Conservation (phyloP, 2,329 filamentous ascomycete genomes). For the Diplodia sapinea region DNA sequence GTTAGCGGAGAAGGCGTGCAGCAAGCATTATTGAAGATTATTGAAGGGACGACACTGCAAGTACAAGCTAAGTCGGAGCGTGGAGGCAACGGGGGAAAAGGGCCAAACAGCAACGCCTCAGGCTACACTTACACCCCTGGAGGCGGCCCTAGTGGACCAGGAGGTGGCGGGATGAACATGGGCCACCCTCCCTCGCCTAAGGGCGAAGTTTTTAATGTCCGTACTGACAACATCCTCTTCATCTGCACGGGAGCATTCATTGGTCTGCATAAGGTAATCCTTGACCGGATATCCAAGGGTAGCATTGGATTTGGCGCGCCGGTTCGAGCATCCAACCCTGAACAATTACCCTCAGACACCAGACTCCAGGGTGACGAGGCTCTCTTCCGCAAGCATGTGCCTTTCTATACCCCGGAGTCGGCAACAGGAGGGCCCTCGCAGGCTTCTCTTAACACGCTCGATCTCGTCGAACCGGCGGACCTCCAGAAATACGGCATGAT, state of each 20-base stretch:
- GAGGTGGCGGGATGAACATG: conserved; percentile 36
- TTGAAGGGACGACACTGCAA: conserved; percentile 93
- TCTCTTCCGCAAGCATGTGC: conserved; percentile 63
- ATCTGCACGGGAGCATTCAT: conserved; percentile 96
- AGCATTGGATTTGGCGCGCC: conserved; percentile 92
- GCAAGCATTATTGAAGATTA: conserved; percentile 91
- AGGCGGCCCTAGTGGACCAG: conserved; percentile 33
- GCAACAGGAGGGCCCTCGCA: conserved; percentile 39
- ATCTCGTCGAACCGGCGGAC: conserved; percentile 76
- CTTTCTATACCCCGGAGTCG: conserved; percentile 56
- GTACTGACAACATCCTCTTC: conserved; percentile 96
- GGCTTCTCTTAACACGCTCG: conserved; percentile 62
- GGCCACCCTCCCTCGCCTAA: conserved; percentile 50
- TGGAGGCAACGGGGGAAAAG: conserved; percentile 50
- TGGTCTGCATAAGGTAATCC: conserved; percentile 83
- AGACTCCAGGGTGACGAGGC: conserved; percentile 64
- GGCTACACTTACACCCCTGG: conserved; percentile 35
- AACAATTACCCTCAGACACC: conserved; percentile 61
- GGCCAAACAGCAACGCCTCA: conserved; percentile 36
- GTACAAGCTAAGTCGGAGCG: conserved; percentile 84
- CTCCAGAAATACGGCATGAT: conserved; percentile 89
- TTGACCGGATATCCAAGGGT: conserved; percentile 83
- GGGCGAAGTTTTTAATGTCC: conserved; percentile 71
- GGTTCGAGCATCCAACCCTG: conserved; percentile 63
- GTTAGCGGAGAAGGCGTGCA: conserved; percentile 97